Percentiles rank a stretch among this genome's conserved stretches.
Evolutionary conservation across 768 basidiomycete species (phyloP).

Genomic region (Boletus rubropictus): DNA sequence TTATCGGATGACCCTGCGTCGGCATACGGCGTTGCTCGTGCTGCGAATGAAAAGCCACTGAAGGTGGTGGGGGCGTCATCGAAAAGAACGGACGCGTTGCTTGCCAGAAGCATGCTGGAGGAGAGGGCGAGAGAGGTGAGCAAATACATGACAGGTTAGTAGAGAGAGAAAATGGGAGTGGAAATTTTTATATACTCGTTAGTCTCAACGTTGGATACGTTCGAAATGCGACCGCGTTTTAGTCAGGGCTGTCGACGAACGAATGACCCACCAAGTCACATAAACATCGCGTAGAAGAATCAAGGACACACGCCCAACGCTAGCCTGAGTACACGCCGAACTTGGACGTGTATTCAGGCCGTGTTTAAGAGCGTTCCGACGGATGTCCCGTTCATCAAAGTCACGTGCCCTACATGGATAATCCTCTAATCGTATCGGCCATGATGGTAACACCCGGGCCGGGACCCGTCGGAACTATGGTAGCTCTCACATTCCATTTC

Average conservation of each 20-base stretch:
- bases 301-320: too few relatives aligned
- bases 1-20: constrained; percentile 21
- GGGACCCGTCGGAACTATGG: too few relatives aligned
- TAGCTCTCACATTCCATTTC: too few relatives aligned
- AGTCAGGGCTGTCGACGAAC: background rate
- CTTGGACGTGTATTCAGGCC: too few relatives aligned
- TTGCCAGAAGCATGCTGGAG: constrained; percentile 30
- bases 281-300: too few relatives aligned
- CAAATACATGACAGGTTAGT: constrained; percentile 13
- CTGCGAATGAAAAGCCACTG: constrained; percentile 20
- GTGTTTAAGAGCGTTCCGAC: too few relatives aligned
- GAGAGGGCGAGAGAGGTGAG: constrained; percentile 4
- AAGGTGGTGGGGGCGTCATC: constrained; percentile 4
- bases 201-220: background rate
- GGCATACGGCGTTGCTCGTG: constrained; percentile 10
- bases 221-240: constrained; percentile 15
- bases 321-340: too few relatives aligned
- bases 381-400: too few relatives aligned
- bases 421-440: too few relatives aligned
- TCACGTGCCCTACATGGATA: too few relatives aligned
- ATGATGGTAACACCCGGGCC: too few relatives aligned
- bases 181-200: constrained; percentile 1
- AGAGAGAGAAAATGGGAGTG: too few relatives aligned
- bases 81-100: constrained; percentile 21
- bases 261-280: background rate